Evolutionary conservation across 1,139 yeast species (phyloP).

Genomic region (Saccharomycopsis hybrid): DNA sequence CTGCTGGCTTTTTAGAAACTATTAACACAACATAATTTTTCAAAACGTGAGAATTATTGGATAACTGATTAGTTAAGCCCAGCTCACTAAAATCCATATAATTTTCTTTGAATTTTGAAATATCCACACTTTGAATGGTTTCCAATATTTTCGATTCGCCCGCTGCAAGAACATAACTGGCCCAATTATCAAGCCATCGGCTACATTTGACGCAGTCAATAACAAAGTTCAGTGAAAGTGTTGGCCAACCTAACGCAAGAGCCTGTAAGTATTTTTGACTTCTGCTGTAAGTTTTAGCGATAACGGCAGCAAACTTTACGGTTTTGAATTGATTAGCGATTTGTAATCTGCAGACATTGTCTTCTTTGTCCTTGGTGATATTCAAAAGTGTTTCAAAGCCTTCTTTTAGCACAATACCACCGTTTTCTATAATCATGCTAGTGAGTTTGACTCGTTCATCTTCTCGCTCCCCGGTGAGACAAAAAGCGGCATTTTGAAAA

Average conservation of each 20-base stretch:
- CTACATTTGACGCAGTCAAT: constrained; percentile 41
- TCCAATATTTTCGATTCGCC: constrained; percentile 44
- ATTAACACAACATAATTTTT: constrained; percentile 31
- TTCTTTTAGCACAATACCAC: constrained; percentile 18
- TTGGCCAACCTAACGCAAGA: constrained; percentile 87
- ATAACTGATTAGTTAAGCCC: constrained; percentile 34
- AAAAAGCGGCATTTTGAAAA: constrained; percentile 17
- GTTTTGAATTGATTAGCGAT: constrained; percentile 16
- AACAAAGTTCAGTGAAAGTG: constrained; percentile 56
- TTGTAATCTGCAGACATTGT: constrained; percentile 21
- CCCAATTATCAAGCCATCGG: constrained; percentile 35
- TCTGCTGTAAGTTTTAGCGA: constrained; percentile 52
- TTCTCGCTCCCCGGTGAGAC: constrained; percentile 18
- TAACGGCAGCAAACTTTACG: constrained; percentile 54
- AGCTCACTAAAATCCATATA: constrained; percentile 23
- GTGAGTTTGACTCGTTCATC: constrained; percentile 7
- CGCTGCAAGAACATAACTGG: constrained; percentile 59
- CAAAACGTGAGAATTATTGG: constrained; percentile 35
- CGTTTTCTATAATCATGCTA: constrained; percentile 16
- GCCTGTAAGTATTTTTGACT: constrained; percentile 79
- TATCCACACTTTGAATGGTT: constrained; percentile 37
- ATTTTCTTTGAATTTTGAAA: constrained; percentile 34
- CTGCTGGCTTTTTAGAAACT: constrained; percentile 30
- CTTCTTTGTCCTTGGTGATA: constrained; percentile 16
- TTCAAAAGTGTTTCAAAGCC: constrained; percentile 15